phyloP scores from a whole-genome alignment of 225 moss, liverwort and hornwort species.

The Rhytidiadelphus loreus region DNA sequence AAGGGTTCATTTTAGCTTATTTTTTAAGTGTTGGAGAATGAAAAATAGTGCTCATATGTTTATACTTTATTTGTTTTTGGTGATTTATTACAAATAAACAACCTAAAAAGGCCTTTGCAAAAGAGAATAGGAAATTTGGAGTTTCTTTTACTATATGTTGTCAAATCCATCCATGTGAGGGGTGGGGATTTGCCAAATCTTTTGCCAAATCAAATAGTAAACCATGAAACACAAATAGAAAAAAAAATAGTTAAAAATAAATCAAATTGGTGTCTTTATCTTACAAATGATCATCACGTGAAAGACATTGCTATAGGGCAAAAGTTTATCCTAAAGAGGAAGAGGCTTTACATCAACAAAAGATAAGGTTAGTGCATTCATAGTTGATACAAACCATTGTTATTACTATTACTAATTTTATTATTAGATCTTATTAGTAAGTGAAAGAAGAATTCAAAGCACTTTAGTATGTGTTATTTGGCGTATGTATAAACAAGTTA shows the following conservation, averaged over 20 bases:
- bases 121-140: background rate
- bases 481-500: rapidly evolving
- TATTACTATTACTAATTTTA: background rate
- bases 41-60: background rate
- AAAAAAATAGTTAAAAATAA: background rate
- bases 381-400: background rate
- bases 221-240: background rate
- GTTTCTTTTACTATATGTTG: rapidly evolving
- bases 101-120: background rate
- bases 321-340: background rate
- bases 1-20: background rate
- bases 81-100: background rate
- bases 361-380: background rate
- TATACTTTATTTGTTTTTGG: background rate
- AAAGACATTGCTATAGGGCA: background rate
- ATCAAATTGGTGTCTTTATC: background rate
- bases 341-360: background rate
- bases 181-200: background rate
- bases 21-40: background rate
- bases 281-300: background rate
- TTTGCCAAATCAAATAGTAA: rapidly evolving
- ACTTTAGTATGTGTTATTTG: background rate
- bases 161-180: background rate
- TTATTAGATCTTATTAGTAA: background rate
- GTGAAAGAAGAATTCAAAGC: background rate